These are phyloP conservation scores for Pseudogymnoascus sp. DNA, from an alignment of 2,329 filamentous ascomycete species.

Conservation along the genomic window DNA sequence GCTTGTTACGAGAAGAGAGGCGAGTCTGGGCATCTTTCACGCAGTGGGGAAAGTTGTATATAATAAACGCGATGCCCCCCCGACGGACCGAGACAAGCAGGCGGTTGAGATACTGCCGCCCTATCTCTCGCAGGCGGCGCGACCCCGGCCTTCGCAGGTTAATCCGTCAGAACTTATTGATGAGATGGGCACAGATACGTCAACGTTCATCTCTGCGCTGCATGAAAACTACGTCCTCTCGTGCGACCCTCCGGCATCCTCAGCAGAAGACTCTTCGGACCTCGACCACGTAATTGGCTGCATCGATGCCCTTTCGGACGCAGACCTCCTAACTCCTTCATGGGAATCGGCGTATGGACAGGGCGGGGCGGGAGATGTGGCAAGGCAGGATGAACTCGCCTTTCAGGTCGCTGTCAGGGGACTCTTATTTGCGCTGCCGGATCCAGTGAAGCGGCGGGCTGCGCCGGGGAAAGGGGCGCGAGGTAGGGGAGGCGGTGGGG, in stretches of 20 bases:
- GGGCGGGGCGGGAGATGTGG: slow-evolving; percentile 59
- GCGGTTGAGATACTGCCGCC: slow-evolving; percentile 50
- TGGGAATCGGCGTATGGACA: slow-evolving; percentile 57
- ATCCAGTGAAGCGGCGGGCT: slow-evolving; percentile 69
- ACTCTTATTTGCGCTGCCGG: slow-evolving; percentile 74
- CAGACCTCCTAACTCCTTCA: slow-evolving; percentile 74
- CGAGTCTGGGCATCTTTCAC: slow-evolving; percentile 89
- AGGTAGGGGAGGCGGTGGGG: slow-evolving; percentile 31
- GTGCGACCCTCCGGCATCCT: slow-evolving; percentile 52
- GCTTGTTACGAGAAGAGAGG: slow-evolving; percentile 77
- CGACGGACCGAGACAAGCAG: slow-evolving; percentile 32
- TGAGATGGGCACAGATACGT: slow-evolving; percentile 85
- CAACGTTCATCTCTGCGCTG: slow-evolving; percentile 80
- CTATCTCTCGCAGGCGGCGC: slow-evolving; percentile 50
- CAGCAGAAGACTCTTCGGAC: slow-evolving; percentile 46
- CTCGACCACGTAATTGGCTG: slow-evolving; percentile 78
- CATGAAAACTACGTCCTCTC: slow-evolving; percentile 93
- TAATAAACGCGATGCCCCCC: slow-evolving; percentile 68
- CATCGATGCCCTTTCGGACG: slow-evolving; percentile 77
- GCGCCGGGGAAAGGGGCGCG: slow-evolving; percentile 32
- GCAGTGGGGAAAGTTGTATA: slow-evolving; percentile 93
- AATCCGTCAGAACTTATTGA: slow-evolving; percentile 73
- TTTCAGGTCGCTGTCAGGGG: slow-evolving; percentile 88
- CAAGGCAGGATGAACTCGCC: slow-evolving; percentile 88
- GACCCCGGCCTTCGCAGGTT: slow-evolving; percentile 59